Evolutionary conservation across 371 early-diverging fungal genomes (phyloP), one percentile per base, ranked within the genome.

Genomic region (Parasitella parasitica): DNA sequence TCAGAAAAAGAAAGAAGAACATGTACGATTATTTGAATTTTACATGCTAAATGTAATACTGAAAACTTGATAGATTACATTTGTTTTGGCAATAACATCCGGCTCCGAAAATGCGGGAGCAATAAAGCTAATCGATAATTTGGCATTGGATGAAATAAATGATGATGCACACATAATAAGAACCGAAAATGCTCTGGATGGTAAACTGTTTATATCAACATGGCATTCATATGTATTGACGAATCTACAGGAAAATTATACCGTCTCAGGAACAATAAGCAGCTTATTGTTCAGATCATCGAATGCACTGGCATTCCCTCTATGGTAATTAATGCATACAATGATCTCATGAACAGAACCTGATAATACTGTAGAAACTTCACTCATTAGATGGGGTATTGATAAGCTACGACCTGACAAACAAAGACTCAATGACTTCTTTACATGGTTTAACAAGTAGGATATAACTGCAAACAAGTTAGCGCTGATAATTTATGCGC

Each of bases 361-460:
- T n/a, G n/a, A n/a, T n/a, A 32, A 32, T 32, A 15, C 7, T 41
- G 35, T 46, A 75, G 75, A 64, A 54, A 35, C 22, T 71, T 38
- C 49, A 64, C 13, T 53, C 57, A 38, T 52, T 69, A 22, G 66
- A 76, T 49, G 67, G 73, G 39, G 66, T 63, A 15, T 60, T 76
- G 39, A 73, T 76, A 28, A 73, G 76, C 36, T 76, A 73, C 51
- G 76, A 76, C 39, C 56, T 62, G 26, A 71, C 69, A 24, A 71
- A 73, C 57, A 61, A 64, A 48, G 76, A 70, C 51, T 76, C 76
- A 6, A 66, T 72, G 71, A 67, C 69, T 36, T 61, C 67, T 34
- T 41, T 76, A 43, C 76, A 73, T 34, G 76, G 73, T 62, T 56
- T 73, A 32, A 71, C 73, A 27, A 73, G 76, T 76, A 73, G 46